Conservation (phyloP, 1,284 basidiomycete species). For the Sutorius eximius region DNA sequence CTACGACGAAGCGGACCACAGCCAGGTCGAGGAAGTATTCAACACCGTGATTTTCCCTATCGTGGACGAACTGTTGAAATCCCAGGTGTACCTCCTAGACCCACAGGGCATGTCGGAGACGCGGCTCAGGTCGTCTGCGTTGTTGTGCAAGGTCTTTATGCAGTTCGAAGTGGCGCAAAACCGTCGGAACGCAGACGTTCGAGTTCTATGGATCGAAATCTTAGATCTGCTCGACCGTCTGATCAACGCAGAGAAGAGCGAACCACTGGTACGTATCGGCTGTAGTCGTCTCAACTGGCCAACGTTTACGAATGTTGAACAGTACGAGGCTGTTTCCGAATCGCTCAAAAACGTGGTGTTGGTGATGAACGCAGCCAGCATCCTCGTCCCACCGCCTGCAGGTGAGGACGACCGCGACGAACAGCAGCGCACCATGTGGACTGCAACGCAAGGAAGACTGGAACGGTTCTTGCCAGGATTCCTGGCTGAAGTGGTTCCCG, state of each 20-base stretch:
- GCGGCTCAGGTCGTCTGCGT: slow-evolving; percentile 79
- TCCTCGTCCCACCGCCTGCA: slow-evolving; percentile 72
- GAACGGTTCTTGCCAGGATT: slow-evolving; percentile 90
- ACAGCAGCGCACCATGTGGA: slow-evolving; percentile 79
- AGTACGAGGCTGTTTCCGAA: slow-evolving; percentile 95
- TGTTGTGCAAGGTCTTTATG: slow-evolving; percentile 95
- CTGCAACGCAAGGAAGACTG: slow-evolving; percentile 78
- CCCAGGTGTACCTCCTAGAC: slow-evolving; percentile 78
- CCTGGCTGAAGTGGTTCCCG: slow-evolving; percentile 65
- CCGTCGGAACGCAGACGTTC: slow-evolving; percentile 66
- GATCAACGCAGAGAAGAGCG: slow-evolving; percentile 82
- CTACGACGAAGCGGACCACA: slow-evolving; percentile 54
- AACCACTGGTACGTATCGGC: slow-evolving; percentile 75
- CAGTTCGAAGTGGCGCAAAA: slow-evolving; percentile 83
- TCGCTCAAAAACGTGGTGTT: slow-evolving; percentile 96
- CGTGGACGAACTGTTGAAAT: slow-evolving; percentile 88
- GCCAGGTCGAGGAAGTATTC: slow-evolving; percentile 81
- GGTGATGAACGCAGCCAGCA: slow-evolving; percentile 89
- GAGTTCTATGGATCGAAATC: slow-evolving; percentile 87
- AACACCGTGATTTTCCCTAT: slow-evolving; percentile 90
- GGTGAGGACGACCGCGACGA: slow-evolving; percentile 56
- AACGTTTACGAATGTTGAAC: slow-evolving; percentile 9
- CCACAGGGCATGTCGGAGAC: slow-evolving; percentile 89
- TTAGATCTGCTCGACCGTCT: slow-evolving; percentile 88
- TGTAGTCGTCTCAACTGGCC: not conserved